phyloP scores from a whole-genome alignment of 2,329 filamentous ascomycete genomes.

The Fusarium acutatum region DNA sequence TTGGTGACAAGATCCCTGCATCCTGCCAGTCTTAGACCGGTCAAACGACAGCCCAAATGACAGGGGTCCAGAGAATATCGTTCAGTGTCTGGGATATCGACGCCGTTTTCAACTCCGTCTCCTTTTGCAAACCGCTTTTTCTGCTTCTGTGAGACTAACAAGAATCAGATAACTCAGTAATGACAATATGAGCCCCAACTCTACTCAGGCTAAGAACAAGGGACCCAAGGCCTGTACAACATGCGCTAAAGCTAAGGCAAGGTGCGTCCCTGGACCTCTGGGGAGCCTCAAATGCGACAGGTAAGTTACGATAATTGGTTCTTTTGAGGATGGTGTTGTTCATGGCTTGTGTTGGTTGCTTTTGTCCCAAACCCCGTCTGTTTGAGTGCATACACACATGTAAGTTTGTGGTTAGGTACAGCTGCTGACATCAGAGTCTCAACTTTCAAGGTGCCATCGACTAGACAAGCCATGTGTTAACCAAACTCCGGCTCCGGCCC shows the following conservation, averaged over 20 bases:
- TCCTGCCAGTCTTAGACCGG: slow-evolving; percentile 18
- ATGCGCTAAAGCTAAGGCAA: slow-evolving; percentile 62
- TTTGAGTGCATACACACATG: not conserved
- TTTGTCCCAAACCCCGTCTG: not conserved
- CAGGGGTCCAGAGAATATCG: slow-evolving; percentile 19
- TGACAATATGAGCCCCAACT: slow-evolving; percentile 34
- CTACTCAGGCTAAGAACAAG: slow-evolving; percentile 45
- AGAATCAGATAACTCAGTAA: slow-evolving; percentile 11
- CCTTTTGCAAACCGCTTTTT: slow-evolving; percentile 31
- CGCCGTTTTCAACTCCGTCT: slow-evolving; percentile 30
- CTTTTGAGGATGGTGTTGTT: not conserved
- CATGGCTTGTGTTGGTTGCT: not conserved
- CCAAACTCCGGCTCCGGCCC: slow-evolving; percentile 58
- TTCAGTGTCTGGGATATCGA: slow-evolving; percentile 22
- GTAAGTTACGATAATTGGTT: slow-evolving; percentile 44
- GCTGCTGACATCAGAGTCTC: slow-evolving; percentile 13
- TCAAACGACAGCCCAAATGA: slow-evolving; percentile 24
- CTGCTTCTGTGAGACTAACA: slow-evolving; percentile 7
- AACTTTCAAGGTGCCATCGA: slow-evolving; percentile 54
- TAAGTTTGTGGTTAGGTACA: slow-evolving; percentile 8
- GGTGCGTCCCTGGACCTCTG: slow-evolving; percentile 56
- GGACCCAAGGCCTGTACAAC: slow-evolving; percentile 60
- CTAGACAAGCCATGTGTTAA: slow-evolving; percentile 57
- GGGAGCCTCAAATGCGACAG: slow-evolving; percentile 56
- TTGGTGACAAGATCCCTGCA: slow-evolving; percentile 24